phyloP scores from a whole-genome alignment of 2,329 filamentous ascomycete species.

The Coniochaeta prunicola region DNA sequence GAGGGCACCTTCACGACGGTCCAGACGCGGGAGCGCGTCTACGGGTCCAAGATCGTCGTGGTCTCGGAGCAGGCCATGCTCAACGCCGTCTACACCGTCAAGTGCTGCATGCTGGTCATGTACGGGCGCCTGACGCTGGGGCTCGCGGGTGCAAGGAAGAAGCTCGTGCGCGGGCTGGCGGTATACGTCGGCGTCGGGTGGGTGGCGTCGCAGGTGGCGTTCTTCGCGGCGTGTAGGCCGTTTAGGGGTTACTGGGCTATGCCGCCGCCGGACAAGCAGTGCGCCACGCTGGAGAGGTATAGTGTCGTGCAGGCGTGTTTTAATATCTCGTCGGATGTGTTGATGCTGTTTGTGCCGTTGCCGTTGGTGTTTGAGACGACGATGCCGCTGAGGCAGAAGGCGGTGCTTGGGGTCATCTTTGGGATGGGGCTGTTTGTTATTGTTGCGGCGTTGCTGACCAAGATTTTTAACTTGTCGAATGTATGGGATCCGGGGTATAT shows the following conservation, averaged over 20 bases:
- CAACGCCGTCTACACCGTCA: slow-evolving; percentile 18
- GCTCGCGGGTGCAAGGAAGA: slow-evolving; percentile 21
- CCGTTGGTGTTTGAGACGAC: slow-evolving; percentile 34
- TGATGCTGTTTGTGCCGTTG: slow-evolving; percentile 39
- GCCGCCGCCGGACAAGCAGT: slow-evolving; percentile 36
- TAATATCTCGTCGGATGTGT: slow-evolving; percentile 39
- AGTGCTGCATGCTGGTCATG: slow-evolving; percentile 16
- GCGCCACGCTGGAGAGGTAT: slow-evolving; percentile 36
- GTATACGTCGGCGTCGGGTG: background rate
- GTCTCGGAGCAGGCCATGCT: slow-evolving; percentile 34
- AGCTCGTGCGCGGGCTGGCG: slow-evolving; percentile 25
- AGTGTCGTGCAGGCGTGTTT: slow-evolving; percentile 38
- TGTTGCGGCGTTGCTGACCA: slow-evolving; percentile 31
- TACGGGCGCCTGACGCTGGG: slow-evolving; percentile 30
- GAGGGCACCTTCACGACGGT: slow-evolving; percentile 23
- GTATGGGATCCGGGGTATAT: slow-evolving; percentile 25
- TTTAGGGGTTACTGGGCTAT: slow-evolving; percentile 40
- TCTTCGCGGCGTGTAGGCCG: slow-evolving; percentile 38
- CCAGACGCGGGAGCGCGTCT: slow-evolving; percentile 32
- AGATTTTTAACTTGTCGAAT: slow-evolving; percentile 34
- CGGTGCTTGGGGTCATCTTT: slow-evolving; percentile 38
- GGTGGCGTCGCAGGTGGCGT: slow-evolving; percentile 20
- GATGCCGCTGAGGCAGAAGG: slow-evolving; percentile 35
- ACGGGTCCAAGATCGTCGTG: slow-evolving; percentile 34
- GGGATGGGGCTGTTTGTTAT: slow-evolving; percentile 42